Evolutionary conservation across 2,329 filamentous ascomycete species (phyloP), one percentile per base, ranked within the genome.

Genomic region (Xylaria sp.): DNA sequence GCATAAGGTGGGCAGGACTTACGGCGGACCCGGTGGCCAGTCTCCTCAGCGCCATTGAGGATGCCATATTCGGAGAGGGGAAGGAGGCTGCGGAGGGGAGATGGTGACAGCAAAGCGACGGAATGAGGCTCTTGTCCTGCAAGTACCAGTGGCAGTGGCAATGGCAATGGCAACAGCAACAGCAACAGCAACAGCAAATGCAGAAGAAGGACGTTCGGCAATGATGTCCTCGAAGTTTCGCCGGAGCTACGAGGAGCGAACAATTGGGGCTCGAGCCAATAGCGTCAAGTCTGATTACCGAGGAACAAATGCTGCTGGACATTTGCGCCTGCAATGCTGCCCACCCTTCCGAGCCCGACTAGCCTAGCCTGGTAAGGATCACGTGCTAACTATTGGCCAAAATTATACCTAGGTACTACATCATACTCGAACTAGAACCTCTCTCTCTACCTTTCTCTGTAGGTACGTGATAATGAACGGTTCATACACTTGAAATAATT

Each of bases 21-120:
- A 89, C 87, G 75, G 86, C 80, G 81, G 86, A 82, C 79, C 83
- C 82, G 76, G 83, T 78, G 78, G 85, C 83, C 77, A 90, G 80
- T 80, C 86, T 86, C 81, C 87, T 87, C 85, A 89, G 82, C 78
- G 87, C 86, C 83, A 89, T 88, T 82, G 86, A 87, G 79, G 87
- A 88, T 81, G 88, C 87, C 83, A 86, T 89, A 76, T 72, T 78
- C 63, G 53, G 56, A 56, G 60, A 60, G 43, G 20, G 56, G n/a
- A 50, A 18, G 23, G 55, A 57, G 25, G 60, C 52, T 45, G 63
- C 65, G 58, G 67, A 65, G 59, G 53, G 68, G 66, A 59, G 71
- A 73, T 62, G 50, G 70, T 59, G 65, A 66, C 62, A 66, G 28
- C 60, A 58, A 67, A 63, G 60, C 56, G 60, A 63, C 67, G 53